phyloP scores from a whole-genome alignment of 208 protist genomes.

The Leptomonas pyrrhocoris region DNA sequence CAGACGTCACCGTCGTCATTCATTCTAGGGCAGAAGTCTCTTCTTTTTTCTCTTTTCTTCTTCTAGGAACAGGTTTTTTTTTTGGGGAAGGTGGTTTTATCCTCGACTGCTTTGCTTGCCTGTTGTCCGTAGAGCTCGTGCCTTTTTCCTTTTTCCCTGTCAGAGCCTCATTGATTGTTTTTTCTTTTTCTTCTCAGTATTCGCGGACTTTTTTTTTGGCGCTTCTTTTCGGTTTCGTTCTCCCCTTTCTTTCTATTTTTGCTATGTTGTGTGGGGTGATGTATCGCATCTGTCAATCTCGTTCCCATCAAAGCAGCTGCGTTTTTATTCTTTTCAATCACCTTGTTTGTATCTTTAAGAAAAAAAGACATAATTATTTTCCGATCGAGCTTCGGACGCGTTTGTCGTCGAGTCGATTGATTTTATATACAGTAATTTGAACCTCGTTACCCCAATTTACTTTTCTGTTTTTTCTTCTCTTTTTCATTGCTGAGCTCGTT shows the following conservation, averaged over 20 bases:
- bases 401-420: not conserved
- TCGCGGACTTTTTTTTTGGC: not conserved
- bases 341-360: too few relatives aligned
- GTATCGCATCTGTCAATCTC: too few relatives aligned
- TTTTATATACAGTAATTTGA: too few relatives aligned
- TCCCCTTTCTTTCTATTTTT: not conserved
- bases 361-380: constrained; percentile 2
- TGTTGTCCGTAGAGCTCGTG: too few relatives aligned
- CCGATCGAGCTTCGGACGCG: not conserved
- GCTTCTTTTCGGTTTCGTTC: not conserved
- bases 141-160: not conserved
- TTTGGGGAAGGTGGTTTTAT: too few relatives aligned
- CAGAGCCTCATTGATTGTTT: not conserved
- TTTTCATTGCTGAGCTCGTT: not conserved
- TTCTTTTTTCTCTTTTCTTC: not conserved
- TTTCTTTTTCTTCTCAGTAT: not conserved
- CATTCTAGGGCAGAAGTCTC: too few relatives aligned
- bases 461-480: constrained; percentile 4
- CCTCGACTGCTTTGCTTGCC: too few relatives aligned
- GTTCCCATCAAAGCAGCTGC: too few relatives aligned
- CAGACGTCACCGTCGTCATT: too few relatives aligned
- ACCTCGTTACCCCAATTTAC: not conserved
- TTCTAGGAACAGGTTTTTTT: too few relatives aligned
- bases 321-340: too few relatives aligned
- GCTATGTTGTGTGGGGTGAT: too few relatives aligned